Conservation (phyloP, 129 eudicot genomes). For the Dittrichia graveolens region DNA sequence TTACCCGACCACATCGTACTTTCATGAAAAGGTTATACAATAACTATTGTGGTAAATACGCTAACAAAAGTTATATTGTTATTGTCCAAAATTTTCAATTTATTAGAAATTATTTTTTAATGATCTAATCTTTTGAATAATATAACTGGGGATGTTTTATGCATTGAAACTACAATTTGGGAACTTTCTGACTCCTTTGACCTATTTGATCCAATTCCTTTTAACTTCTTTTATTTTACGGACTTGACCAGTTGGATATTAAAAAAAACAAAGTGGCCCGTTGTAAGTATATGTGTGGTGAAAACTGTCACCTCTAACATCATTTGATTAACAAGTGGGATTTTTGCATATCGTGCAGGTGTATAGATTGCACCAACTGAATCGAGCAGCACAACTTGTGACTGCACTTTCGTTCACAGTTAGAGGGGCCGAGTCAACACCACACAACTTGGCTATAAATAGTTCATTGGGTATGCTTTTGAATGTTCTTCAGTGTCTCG, state of each 20-base stretch:
- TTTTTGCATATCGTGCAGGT: slow-evolving; percentile 47
- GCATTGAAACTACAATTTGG: neutral
- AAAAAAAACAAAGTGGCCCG: neutral
- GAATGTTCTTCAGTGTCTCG: slow-evolving; percentile 90
- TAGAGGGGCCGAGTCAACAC: slow-evolving; percentile 89
- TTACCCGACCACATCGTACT: neutral
- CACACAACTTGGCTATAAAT: slow-evolving; percentile 90
- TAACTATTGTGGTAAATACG: neutral
- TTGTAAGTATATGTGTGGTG: neutral
- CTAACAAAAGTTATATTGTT: neutral
- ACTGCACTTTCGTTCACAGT: slow-evolving; percentile 95
- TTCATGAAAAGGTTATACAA: neutral
- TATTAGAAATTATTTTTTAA: too few species aligned
- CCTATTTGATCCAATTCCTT: neutral
- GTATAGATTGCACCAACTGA: slow-evolving; percentile 91
- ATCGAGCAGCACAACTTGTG: slow-evolving; percentile 95
- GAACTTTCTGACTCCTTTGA: neutral
- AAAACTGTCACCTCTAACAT: neutral
- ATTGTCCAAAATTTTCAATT: neutral
- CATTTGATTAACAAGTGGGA: neutral
- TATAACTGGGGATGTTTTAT: neutral
- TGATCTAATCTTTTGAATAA: neutral
- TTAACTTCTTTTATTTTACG: neutral
- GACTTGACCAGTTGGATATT: neutral
- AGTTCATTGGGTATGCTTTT: slow-evolving; percentile 76